Base-by-base conservation (phyloP, 129 eudicot species). In the Chrysanthemum lavandulifolium region DNA sequence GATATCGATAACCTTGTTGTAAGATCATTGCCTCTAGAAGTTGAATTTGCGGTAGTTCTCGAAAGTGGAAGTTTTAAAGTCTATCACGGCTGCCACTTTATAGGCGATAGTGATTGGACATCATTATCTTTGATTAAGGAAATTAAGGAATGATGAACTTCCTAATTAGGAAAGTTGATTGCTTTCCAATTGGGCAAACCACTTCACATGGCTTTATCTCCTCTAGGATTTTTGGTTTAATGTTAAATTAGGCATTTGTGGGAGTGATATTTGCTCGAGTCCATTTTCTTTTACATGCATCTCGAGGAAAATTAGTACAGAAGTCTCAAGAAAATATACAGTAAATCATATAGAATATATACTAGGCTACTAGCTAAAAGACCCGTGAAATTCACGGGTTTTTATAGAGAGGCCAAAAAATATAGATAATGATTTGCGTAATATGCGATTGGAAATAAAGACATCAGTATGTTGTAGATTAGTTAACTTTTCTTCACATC, bases 281-380 rank as follows among this genome's bases (percentile, higher is more conserved):
- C 55, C 74, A 55, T 68, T 25, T 73, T 48, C 60, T 29, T 21
- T 61, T 48, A 76, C 92, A 82, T 88, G 83, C 89, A 91, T 91
- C 92, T 91, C 92, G 96, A 91, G 96, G 86, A 53, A 71, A 57
- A 54, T 40, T 15, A 12, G 19, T 8, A 27, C 43, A 69, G 29
- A 76, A 70, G 61, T 72, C 75, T 76, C 31, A 40, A 11, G 76
- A 75, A 75, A 57, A 15, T 43, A 43, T 3, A 31, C 1, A 31
- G 36, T 31, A 40, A 40, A 47, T 8, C 29, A 12, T 29, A 31
- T 0, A 23, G 25, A 13, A 61, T 25, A 61, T 3, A 61, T 29
- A 15, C 25, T 23, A 23, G 25, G 25, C 25, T 23, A 23, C 25
- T 23, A 23, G 25, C 25, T 0, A 23, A 23, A 23, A 23, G 25